Evolutionary conservation across 2,329 filamentous ascomycete species (phyloP).

Genomic region (Hawksworthiomyces lignivorus): DNA sequence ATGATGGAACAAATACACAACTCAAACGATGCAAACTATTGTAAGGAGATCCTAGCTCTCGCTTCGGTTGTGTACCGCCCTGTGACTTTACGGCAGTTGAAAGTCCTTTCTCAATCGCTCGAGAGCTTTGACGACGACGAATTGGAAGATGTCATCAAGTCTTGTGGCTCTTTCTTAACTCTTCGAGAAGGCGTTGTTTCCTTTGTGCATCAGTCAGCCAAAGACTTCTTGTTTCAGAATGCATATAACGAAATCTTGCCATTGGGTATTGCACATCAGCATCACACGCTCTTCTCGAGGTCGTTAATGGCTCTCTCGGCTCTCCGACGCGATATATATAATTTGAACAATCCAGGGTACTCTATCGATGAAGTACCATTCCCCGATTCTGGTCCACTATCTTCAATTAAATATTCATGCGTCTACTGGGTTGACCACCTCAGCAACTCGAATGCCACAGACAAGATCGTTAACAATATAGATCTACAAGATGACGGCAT

Average conservation of each 20-base stretch:
- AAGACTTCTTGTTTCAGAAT: constrained; percentile 29
- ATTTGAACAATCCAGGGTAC: constrained; percentile 18
- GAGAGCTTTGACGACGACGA: constrained; percentile 10
- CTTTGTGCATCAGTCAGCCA: constrained; percentile 36
- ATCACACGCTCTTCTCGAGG: constrained; percentile 24
- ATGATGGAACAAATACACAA: constrained; percentile 29
- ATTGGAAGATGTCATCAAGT: constrained; percentile 22
- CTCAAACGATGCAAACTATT: constrained; percentile 22
- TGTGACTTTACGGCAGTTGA: constrained; percentile 27
- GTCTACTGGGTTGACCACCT: constrained; percentile 29
- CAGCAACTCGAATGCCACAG: background rate
- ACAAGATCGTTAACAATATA: background rate
- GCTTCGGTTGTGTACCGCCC: constrained; percentile 27
- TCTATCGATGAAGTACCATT: constrained; percentile 16
- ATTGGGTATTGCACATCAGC: constrained; percentile 17
- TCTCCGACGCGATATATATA: constrained; percentile 29
- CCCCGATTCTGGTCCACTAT: constrained; percentile 21
- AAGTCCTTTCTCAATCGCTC: constrained; percentile 13
- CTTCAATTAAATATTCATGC: constrained; percentile 23
- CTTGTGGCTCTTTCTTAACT: constrained; percentile 34
- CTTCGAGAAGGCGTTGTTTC: constrained; percentile 22
- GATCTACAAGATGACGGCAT: constrained; percentile 18
- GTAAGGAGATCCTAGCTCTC: constrained; percentile 26
- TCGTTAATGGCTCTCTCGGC: constrained; percentile 25
- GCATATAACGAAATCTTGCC: constrained; percentile 22